Conservation (phyloP, 495 filamentous ascomycete genomes). For the Hyaloscypha variabilis region DNA sequence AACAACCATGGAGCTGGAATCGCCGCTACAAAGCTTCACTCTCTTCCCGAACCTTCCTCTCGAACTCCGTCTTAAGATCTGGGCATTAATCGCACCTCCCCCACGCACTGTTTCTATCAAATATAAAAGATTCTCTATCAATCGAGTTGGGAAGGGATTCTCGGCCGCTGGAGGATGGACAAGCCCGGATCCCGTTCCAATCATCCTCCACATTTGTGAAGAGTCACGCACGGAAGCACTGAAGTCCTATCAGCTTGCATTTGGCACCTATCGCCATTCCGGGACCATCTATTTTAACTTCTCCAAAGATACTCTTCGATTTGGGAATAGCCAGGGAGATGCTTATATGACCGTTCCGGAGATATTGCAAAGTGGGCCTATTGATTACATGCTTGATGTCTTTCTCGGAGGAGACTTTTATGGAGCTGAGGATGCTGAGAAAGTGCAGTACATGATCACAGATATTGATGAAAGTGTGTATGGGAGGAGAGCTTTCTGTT, state of each 20-base stretch:
- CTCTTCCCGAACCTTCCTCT: constrained; percentile 41
- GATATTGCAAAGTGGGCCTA: background rate
- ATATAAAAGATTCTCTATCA: background rate
- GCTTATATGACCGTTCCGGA: background rate
- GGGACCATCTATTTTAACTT: constrained; percentile 23
- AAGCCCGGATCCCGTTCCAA: constrained; percentile 4
- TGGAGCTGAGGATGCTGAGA: constrained; percentile 20
- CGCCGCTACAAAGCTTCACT: constrained; percentile 32
- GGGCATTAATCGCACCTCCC: constrained; percentile 40
- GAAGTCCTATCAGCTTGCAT: constrained; percentile 17
- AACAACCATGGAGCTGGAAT: constrained; percentile 2
- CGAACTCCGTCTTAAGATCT: constrained; percentile 51
- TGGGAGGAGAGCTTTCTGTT: constrained; percentile 15
- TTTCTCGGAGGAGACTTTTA: constrained; percentile 19
- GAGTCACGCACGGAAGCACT: constrained; percentile 19
- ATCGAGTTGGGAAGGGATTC: background rate
- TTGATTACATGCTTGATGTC: constrained; percentile 19
- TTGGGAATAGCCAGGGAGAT: background rate
- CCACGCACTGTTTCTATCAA: constrained; percentile 29
- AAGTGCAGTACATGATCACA: constrained; percentile 10
- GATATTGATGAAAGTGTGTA: constrained; percentile 12
- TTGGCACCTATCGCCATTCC: constrained; percentile 1
- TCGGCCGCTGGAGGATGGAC: background rate
- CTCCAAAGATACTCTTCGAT: constrained; percentile 13
- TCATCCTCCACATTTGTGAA: constrained; percentile 16